Evolutionary conservation across 1,284 basidiomycete genomes (phyloP).

Genomic region (Leccinum pachyderme): DNA sequence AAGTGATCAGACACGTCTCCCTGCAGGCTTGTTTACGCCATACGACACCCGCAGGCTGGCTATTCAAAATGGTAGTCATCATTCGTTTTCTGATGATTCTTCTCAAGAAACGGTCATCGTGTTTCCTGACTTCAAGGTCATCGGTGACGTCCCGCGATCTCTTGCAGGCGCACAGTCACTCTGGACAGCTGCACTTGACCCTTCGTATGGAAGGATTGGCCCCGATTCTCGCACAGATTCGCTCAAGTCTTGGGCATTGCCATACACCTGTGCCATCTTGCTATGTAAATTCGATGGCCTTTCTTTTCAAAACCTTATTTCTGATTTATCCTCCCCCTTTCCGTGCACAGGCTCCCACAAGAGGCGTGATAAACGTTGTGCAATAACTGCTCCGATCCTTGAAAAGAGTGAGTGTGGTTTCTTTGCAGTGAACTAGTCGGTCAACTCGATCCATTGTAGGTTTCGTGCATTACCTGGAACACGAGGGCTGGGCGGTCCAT

Average conservation of each 20-base stretch:
- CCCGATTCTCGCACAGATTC: conserved; percentile 41
- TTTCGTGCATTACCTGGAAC: conserved; percentile 58
- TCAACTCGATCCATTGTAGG: conserved; percentile 39
- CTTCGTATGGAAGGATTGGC: conserved; percentile 48
- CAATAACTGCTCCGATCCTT: conserved; percentile 81
- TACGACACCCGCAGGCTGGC: conserved; percentile 59
- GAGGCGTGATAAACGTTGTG: conserved; percentile 86
- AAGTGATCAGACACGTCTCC: conserved; percentile 17
- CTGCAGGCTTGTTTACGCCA: conserved; percentile 57
- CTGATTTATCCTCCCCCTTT: not conserved
- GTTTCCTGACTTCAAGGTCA: conserved; percentile 87
- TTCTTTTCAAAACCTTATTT: not conserved
- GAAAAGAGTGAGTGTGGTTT: conserved; percentile 54
- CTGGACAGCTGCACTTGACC: conserved; percentile 63
- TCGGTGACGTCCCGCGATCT: conserved; percentile 66
- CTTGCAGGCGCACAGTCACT: conserved; percentile 65
- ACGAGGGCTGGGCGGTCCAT: conserved; percentile 72
- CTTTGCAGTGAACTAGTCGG: not conserved
- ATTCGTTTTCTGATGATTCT: conserved; percentile 56
- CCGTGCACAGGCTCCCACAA: conserved; percentile 81
- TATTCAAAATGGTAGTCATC: conserved; percentile 81
- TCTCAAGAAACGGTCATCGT: conserved; percentile 75
- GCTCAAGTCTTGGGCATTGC: conserved; percentile 70
- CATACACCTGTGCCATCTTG: conserved; percentile 73
- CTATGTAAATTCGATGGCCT: conserved; percentile 56